Percentiles rank a stretch among this genome's conserved stretches.
Evolutionary conservation across 2,329 filamentous ascomycete genomes (phyloP).

Genomic region (Chalaropsis thielavioides): DNA sequence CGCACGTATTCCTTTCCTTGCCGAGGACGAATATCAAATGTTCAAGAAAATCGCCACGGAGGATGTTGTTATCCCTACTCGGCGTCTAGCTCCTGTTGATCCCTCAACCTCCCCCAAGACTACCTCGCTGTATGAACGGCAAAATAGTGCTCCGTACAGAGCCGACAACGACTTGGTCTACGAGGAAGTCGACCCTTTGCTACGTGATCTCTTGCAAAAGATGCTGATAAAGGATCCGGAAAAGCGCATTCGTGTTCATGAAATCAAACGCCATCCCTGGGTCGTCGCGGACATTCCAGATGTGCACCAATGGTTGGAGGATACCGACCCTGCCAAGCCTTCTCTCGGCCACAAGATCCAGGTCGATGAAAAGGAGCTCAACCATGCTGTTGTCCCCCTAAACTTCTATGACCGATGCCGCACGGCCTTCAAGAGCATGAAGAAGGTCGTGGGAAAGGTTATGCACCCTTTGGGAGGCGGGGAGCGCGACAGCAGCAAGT

Average conservation of each 20-base stretch:
- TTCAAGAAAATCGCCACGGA: conserved; percentile 85
- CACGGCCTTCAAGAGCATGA: conserved; percentile 62
- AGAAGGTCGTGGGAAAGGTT: conserved; percentile 50
- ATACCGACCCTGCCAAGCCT: conserved; percentile 70
- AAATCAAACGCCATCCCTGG: conserved; percentile 92
- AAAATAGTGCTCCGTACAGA: conserved; percentile 53
- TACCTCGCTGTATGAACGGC: conserved; percentile 40
- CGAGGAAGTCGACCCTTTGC: conserved; percentile 66
- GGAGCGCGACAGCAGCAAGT: conserved; percentile 40
- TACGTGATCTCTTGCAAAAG: conserved; percentile 62
- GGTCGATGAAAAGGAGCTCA: conserved; percentile 81
- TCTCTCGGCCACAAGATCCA: conserved; percentile 76
- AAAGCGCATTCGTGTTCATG: conserved; percentile 73
- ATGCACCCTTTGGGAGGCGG: conserved; percentile 39
- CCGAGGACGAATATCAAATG: conserved; percentile 81
- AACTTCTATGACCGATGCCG: conserved; percentile 74
- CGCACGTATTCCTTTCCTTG: conserved; percentile 83
- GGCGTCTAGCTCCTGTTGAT: conserved; percentile 63
- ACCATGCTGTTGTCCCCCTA: conserved; percentile 76
- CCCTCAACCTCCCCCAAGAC: conserved; percentile 42
- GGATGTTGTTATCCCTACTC: conserved; percentile 75
- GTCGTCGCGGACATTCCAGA: conserved; percentile 66
- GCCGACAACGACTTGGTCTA: conserved; percentile 67
- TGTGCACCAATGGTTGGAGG: conserved; percentile 71
- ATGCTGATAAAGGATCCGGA: conserved; percentile 82